Evolutionary conservation across 129 eudicot species (phyloP), one percentile per base, ranked within the genome.

Genomic region (Lactuca saligna): DNA sequence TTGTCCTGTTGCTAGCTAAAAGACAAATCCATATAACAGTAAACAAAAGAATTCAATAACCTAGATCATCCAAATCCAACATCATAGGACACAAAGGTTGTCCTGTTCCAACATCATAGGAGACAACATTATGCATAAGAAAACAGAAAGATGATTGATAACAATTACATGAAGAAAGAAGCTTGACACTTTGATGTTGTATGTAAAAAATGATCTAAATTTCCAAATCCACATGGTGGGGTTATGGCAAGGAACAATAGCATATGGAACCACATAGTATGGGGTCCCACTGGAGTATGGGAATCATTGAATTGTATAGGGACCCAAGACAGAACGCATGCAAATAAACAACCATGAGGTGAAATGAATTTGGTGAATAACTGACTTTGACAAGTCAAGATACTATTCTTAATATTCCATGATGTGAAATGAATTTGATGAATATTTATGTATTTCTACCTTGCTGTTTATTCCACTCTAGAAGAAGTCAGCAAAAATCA

Each of bases 261-360:
- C 71, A 83, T 69, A 81, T 77, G 82, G 61, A 79, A 77, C 86
- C 73, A 83, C 74, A 70, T 35, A 74, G 4, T 60, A 84, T 60
- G 82, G 65, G 83, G 87, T 42, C 81, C 87, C 57, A 74, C 63
- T 10, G 1, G 12, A 46, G 74, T 65, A 68, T 84, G 79, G 88
- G 85, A 71, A 70, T 79, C 61, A 79, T 48, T 67, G 72, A 68
- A 73, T 65, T 50, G 7, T 73, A 60, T 68, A 81, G 68, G 82
- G 79, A 71, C 77, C 68, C 71, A 38, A 54, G 56, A 64, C 42
- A 54, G 39, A 39, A 54, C 57, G 54, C 55, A 29, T 64, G 71
- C 33, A 73, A 29, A 51, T 72, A 54, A 17, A 73, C 15, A 17
- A 73, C 15, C 38, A 55, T 42, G 34, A 50, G 65, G 31, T 73